Conservation (phyloP, 345 rosid species). For the Psidium guajava region DNA sequence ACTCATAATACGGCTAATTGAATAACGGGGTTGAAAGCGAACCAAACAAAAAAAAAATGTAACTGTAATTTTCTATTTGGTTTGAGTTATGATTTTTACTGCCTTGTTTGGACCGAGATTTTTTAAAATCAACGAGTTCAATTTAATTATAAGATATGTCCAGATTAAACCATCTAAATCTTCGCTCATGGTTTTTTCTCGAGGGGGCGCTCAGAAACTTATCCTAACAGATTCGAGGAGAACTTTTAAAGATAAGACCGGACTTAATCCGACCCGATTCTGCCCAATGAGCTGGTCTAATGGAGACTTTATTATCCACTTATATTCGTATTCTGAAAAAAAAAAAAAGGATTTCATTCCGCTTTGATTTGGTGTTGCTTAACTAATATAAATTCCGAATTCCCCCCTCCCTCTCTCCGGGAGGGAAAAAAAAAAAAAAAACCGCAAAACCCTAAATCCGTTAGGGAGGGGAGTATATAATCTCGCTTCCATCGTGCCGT, state of each 20-base stretch:
- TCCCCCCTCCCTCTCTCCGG: no score
- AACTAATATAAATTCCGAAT: background rate
- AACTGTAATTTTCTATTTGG: background rate
- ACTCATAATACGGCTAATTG: no score
- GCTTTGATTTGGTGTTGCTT: background rate
- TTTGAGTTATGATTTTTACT: background rate
- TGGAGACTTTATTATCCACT: no score
- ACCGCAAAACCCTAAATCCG: background rate
- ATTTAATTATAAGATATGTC: no score
- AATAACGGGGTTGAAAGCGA: background rate
- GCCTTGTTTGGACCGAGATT: background rate
- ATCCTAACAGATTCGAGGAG: background rate
- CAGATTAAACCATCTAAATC: no score
- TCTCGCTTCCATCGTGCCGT: background rate
- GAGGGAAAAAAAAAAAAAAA: no score
- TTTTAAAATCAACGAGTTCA: background rate
- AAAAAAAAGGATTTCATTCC: background rate
- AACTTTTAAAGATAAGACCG: no score
- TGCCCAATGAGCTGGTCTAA: no score
- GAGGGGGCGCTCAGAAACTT: background rate
- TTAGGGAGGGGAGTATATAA: background rate
- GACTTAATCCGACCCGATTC: no score
- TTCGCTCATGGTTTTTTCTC: no score
- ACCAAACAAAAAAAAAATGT: no score
- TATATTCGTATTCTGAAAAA: no score